Evolutionary conservation across 352 stramenopile species (phyloP).

Genomic region (Pythium pyrilobum): DNA sequence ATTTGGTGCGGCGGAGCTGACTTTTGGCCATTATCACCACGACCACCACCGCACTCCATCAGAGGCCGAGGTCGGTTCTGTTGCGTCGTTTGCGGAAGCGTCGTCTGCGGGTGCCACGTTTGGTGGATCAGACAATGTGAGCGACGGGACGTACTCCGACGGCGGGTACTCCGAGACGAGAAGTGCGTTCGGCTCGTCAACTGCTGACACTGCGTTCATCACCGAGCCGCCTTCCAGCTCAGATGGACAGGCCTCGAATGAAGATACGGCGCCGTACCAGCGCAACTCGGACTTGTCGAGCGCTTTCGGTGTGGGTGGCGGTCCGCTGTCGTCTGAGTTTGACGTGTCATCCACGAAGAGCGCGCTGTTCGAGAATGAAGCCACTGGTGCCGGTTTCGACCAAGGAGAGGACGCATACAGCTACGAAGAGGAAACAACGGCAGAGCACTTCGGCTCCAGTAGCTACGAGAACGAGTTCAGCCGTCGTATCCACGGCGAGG

Average conservation of each 20-base stretch:
- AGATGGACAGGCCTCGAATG: slow-evolving; percentile 59
- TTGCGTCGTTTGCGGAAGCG: slow-evolving; percentile 50
- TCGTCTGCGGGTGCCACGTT: slow-evolving; percentile 77
- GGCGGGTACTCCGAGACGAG: slow-evolving; percentile 54
- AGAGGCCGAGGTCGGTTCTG: slow-evolving; percentile 32
- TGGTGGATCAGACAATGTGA: slow-evolving; percentile 62
- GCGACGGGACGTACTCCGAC: slow-evolving; percentile 57
- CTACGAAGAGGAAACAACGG: slow-evolving; percentile 11
- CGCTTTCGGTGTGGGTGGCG: slow-evolving; percentile 20
- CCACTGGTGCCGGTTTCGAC: slow-evolving; percentile 16
- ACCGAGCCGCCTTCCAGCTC: slow-evolving; percentile 74
- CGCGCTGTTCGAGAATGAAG: slow-evolving; percentile 20
- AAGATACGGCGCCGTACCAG: slow-evolving; percentile 24
- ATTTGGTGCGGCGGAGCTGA: slow-evolving; percentile 19
- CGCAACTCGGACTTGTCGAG: slow-evolving; percentile 22
- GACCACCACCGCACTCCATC: slow-evolving; percentile 21
- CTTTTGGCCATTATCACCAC: slow-evolving; percentile 23
- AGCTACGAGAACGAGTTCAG: slow-evolving; percentile 15
- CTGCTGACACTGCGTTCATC: slow-evolving; percentile 64
- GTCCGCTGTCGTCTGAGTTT: slow-evolving; percentile 16
- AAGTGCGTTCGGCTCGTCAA: slow-evolving; percentile 68
- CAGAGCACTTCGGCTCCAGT: slow-evolving; percentile 5
- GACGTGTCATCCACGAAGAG: slow-evolving; percentile 21
- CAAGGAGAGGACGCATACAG: slow-evolving; percentile 7
- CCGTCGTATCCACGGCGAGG: neutral